Percentiles rank a stretch among this genome's conserved stretches.
These are phyloP conservation scores for Aspergillus ostianus DNA, from an alignment of 495 filamentous ascomycete genomes.

Conservation along the genomic window DNA sequence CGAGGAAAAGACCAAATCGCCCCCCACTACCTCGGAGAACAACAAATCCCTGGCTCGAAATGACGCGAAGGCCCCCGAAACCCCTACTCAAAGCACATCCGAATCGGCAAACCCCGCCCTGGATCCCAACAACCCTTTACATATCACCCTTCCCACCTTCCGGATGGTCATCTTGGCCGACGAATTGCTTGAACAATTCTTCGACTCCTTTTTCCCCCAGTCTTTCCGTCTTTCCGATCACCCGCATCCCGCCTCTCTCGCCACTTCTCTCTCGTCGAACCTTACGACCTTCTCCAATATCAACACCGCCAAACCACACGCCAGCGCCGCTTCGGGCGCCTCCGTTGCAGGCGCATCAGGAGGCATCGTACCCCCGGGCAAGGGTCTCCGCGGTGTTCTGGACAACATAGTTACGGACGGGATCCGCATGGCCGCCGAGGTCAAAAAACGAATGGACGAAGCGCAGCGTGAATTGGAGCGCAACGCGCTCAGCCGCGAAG, in stretches of 20 bases:
- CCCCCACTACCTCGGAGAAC: slow-evolving; percentile 4
- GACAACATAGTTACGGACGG: slow-evolving; percentile 97
- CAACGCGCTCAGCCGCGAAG: slow-evolving; percentile 67
- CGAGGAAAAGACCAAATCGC: slow-evolving; percentile 24
- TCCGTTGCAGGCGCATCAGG: slow-evolving; percentile 45
- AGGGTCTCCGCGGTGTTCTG: slow-evolving; percentile 84
- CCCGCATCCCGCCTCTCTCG: slow-evolving; percentile 39
- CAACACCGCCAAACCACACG: slow-evolving; percentile 43
- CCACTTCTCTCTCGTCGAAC: slow-evolving; percentile 67
- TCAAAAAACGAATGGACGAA: slow-evolving; percentile 88
- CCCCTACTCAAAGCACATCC: slow-evolving; percentile 26
- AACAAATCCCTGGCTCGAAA: slow-evolving; percentile 9
- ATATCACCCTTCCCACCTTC: slow-evolving; percentile 97
- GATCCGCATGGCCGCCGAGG: slow-evolving; percentile 90
- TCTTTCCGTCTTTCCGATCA: slow-evolving; percentile 65
- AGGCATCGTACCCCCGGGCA: slow-evolving; percentile 59
- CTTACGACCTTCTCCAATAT: slow-evolving; percentile 79
- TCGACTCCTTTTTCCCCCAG: slow-evolving; percentile 75
- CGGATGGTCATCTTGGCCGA: slow-evolving; percentile 98
- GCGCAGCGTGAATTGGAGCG: slow-evolving; percentile 80
- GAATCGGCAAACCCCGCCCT: slow-evolving; percentile 78
- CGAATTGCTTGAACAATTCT: slow-evolving; percentile 92
- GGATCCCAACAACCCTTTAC: slow-evolving; percentile 85
- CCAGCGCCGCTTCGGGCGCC: slow-evolving; percentile 36
- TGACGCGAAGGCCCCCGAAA: background rate